Conservation (phyloP, 2,329 filamentous ascomycete genomes). For the Aureobasidium sp. region DNA sequence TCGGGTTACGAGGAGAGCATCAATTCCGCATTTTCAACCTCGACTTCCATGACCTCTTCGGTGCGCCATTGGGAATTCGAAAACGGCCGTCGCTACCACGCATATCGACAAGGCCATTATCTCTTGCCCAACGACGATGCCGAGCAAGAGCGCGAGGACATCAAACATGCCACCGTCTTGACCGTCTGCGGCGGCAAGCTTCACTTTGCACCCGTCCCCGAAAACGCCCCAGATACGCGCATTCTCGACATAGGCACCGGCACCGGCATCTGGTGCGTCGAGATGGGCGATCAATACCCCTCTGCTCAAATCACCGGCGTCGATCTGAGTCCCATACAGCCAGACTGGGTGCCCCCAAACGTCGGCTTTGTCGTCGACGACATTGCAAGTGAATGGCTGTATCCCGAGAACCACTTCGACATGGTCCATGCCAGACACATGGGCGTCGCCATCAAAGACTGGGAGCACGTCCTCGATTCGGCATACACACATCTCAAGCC, state of each 20-base stretch:
- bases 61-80: constrained; percentile 16
- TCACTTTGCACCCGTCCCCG: constrained; percentile 13
- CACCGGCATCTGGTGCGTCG: constrained; percentile 36
- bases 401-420: constrained; percentile 15
- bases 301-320: constrained; percentile 36
- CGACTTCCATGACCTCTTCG: constrained; percentile 11
- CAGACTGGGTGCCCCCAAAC: constrained; percentile 37
- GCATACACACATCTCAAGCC: constrained; percentile 24
- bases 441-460: constrained; percentile 17
- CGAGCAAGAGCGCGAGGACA: constrained; percentile 26
- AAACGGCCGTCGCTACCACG: constrained; percentile 26
- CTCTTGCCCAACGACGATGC: constrained; percentile 25
- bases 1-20: constrained; percentile 12
- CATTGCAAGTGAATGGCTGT: constrained; percentile 26
- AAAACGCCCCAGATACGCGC: constrained; percentile 24
- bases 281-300: constrained; percentile 29
- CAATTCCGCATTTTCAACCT: background rate
- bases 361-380: constrained; percentile 28
- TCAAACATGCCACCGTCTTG: constrained; percentile 21
- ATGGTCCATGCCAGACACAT: constrained; percentile 12
- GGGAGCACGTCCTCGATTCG: constrained; percentile 15
- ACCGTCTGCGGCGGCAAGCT: constrained; percentile 16
- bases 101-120: constrained; percentile 22
- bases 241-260: constrained; percentile 46
- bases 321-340: constrained; percentile 46